Conservation (phyloP, 345 rosid species). For the Eutrema japonicum region DNA sequence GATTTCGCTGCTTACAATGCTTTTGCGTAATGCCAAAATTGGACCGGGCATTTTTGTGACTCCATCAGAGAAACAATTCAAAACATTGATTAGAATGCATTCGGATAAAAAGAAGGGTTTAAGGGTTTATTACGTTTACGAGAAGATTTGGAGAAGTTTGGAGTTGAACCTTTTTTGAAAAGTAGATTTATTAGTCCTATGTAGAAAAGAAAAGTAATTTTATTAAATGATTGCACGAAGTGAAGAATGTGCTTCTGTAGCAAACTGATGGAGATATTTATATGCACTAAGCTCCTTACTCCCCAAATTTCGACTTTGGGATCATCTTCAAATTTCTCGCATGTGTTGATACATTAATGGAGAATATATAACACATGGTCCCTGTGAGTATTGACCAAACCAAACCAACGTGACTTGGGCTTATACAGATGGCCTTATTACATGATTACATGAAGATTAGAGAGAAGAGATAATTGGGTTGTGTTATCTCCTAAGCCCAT, state of each 20-base stretch:
- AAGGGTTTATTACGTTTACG: constrained; percentile 67
- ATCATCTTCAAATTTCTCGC: constrained; percentile 34
- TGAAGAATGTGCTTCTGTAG: constrained; percentile 11
- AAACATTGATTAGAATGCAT: constrained; percentile 85
- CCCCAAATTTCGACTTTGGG: constrained; percentile 34
- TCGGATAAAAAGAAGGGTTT: constrained; percentile 66
- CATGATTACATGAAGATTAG: no score
- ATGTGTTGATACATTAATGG: constrained; percentile 6
- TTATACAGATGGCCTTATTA: no score
- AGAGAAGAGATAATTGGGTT: no score
- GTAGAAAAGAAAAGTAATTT: no score
- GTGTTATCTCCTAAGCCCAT: no score
- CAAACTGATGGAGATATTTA: constrained; percentile 6
- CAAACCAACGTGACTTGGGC: no score
- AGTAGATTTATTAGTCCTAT: no score
- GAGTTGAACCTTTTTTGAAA: constrained; percentile 47
- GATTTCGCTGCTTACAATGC: constrained; percentile 76
- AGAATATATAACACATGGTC: constrained; percentile 23
- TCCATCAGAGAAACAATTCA: constrained; percentile 73
- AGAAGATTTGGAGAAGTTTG: constrained; percentile 77
- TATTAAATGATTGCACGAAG: no score
- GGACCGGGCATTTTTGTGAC: constrained; percentile 55
- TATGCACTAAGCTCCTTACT: constrained; percentile 13
- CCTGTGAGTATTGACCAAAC: no score
- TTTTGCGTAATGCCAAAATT: constrained; percentile 64